Evolutionary conservation across 306 rosid genomes (phyloP).

Genomic region (Cajanus cajan): DNA sequence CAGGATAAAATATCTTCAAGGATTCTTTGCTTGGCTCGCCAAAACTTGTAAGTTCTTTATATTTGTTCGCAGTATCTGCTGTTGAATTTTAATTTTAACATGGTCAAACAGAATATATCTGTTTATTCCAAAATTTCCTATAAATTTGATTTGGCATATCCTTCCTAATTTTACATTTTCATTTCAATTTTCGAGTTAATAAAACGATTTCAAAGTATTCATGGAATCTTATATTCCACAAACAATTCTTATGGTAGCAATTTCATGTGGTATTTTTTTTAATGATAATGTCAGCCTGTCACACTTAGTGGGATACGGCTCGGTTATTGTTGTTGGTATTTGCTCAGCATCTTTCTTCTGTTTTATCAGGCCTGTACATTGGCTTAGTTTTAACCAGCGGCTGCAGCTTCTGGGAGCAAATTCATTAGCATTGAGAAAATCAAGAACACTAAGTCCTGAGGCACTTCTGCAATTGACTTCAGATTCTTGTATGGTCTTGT

Average conservation of each 20-base stretch:
- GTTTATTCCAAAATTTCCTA: slow-evolving; percentile 6
- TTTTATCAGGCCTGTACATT: slow-evolving; percentile 72
- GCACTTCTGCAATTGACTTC: slow-evolving; percentile 59
- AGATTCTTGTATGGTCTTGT: slow-evolving; percentile 48
- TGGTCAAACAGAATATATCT: background rate
- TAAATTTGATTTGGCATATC: background rate
- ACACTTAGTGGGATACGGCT: background rate
- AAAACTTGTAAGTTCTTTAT: slow-evolving; percentile 61
- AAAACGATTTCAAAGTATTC: slow-evolving; percentile 15
- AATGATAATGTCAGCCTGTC: slow-evolving; percentile 6
- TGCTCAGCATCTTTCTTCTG: slow-evolving; percentile 20
- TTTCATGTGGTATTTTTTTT: slow-evolving; percentile 3
- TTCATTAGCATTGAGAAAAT: slow-evolving; percentile 69
- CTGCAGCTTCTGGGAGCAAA: slow-evolving; percentile 62
- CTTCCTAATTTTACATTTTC: slow-evolving; percentile 16
- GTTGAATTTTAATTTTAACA: background rate
- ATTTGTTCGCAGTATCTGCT: slow-evolving; percentile 12
- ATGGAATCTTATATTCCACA: background rate
- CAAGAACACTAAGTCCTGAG: slow-evolving; percentile 65
- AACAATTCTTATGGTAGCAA: background rate
- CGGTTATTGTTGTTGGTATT: slow-evolving; percentile 7
- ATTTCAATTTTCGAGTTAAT: background rate
- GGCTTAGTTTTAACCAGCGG: slow-evolving; percentile 65
- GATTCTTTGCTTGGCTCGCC: slow-evolving; percentile 74
- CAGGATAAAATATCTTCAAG: slow-evolving; percentile 61